phyloP scores from a whole-genome alignment of 176 grass and related monocot genomes.

The Themeda triandra region DNA sequence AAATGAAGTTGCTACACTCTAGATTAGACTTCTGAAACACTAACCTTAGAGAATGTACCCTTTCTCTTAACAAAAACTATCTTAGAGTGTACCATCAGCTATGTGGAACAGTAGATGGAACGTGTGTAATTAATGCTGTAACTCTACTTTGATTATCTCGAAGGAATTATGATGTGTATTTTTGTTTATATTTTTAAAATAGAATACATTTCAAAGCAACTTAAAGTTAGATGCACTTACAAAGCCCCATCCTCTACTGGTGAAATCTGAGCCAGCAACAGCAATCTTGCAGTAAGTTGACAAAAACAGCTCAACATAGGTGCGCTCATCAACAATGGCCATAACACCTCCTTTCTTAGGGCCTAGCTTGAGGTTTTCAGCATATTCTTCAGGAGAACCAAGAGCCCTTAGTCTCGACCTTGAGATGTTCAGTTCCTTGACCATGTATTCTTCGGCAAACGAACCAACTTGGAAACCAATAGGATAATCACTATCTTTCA shows the following conservation, averaged over 20 bases:
- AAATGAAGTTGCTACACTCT: neutral
- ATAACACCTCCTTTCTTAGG: conserved; percentile 76
- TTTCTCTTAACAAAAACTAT: neutral
- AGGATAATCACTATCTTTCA: conserved; percentile 55
- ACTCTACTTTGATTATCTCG: neutral
- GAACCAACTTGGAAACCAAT: conserved; percentile 93
- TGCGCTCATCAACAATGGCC: conserved; percentile 83
- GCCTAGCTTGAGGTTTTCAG: conserved; percentile 58
- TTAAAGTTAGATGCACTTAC: conserved; percentile 53
- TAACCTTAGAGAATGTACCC: neutral
- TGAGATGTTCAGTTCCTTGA: conserved; percentile 73
- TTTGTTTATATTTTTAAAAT: conserved; percentile 5
- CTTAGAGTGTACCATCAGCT: neutral
- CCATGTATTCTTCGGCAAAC: conserved; percentile 89
- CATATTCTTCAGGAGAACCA: conserved; percentile 65
- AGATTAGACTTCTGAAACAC: neutral
- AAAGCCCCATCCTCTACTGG: conserved; percentile 88
- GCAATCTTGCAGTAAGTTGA: conserved; percentile 63
- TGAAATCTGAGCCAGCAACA: conserved; percentile 91
- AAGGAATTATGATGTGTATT: neutral
- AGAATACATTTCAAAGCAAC: neutral
- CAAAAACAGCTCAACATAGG: conserved; percentile 79
- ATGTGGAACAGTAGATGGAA: neutral
- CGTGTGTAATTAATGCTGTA: neutral
- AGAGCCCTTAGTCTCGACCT: conserved; percentile 61